A percentile compares a stretch with the other conserved stretches of the same genome.
phyloP scores from a whole-genome alignment of 2,329 filamentous ascomycete genomes.

The Bipolaris cookei region DNA sequence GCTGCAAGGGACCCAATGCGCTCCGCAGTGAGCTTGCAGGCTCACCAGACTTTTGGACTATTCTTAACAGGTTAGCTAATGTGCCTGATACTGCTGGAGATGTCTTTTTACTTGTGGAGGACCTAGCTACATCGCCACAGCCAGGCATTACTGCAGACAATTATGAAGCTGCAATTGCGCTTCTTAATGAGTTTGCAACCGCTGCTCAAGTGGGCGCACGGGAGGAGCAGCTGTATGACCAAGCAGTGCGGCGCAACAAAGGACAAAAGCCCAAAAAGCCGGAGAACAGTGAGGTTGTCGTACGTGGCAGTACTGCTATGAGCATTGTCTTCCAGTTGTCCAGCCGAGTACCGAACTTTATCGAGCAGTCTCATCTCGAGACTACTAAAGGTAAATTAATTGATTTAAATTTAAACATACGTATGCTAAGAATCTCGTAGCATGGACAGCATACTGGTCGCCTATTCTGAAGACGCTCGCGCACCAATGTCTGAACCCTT shows the following conservation, averaged over 20 bases:
- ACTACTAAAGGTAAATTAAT: constrained; percentile 71
- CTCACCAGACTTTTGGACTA: constrained; percentile 96
- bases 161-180: constrained; percentile 82
- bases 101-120: constrained; percentile 87
- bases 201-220: constrained; percentile 75
- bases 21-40: constrained; percentile 92
- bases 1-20: constrained; percentile 77
- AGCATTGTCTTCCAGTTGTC: constrained; percentile 83
- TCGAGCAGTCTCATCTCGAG: constrained; percentile 92
- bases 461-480: constrained; percentile 90
- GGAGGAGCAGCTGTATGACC: constrained; percentile 72
- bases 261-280: constrained; percentile 58
- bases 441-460: constrained; percentile 97
- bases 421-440: constrained; percentile 52
- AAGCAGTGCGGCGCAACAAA: constrained; percentile 59
- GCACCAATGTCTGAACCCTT: constrained; percentile 91
- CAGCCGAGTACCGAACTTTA: constrained; percentile 79
- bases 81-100: constrained; percentile 73
- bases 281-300: constrained; percentile 73
- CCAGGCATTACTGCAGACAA: constrained; percentile 93
- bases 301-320: constrained; percentile 80
- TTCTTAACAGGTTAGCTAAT: constrained; percentile 76
- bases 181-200: constrained; percentile 89
- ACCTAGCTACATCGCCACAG: constrained; percentile 71
- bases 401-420: background rate